Evolutionary conservation across 2,329 filamentous ascomycete species (phyloP).

Genomic region (Neonectria faginata): DNA sequence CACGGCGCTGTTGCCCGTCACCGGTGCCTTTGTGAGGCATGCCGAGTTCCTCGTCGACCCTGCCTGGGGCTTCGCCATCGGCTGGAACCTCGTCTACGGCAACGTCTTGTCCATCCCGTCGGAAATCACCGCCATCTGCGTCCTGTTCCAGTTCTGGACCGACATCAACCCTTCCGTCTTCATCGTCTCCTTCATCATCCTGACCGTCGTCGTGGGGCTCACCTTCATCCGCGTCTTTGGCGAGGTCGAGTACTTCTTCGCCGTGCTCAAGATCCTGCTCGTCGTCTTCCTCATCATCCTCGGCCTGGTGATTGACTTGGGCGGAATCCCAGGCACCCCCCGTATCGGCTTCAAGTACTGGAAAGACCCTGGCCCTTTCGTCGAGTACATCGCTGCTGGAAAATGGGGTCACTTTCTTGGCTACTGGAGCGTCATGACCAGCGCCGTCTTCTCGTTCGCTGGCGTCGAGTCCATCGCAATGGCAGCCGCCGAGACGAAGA

Average conservation of each 20-base stretch:
- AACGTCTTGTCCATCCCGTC: slow-evolving; percentile 63
- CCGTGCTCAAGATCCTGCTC: slow-evolving; percentile 62
- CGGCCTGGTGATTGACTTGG: slow-evolving; percentile 53
- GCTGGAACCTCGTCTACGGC: slow-evolving; percentile 65
- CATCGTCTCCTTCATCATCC: slow-evolving; percentile 43
- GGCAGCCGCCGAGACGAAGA: slow-evolving; percentile 69
- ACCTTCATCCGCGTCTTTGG: slow-evolving; percentile 65
- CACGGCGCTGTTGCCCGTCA: slow-evolving; percentile 58
- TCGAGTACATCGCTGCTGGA: slow-evolving; percentile 70
- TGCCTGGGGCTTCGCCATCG: slow-evolving; percentile 66
- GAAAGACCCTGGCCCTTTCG: slow-evolving; percentile 74
- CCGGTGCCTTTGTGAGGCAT: slow-evolving; percentile 62
- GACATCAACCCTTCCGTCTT: slow-evolving; percentile 46
- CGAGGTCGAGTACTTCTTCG: slow-evolving; percentile 65
- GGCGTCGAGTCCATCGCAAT: slow-evolving; percentile 74
- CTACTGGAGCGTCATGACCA: slow-evolving; percentile 71
- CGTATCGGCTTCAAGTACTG: slow-evolving; percentile 43
- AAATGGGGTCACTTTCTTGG: slow-evolving; percentile 74
- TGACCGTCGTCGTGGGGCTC: slow-evolving; percentile 42
- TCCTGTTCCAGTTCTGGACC: slow-evolving; percentile 55
- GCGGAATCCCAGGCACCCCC: slow-evolving; percentile 38
- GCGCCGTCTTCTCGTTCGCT: slow-evolving; percentile 76
- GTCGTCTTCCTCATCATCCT: slow-evolving; percentile 64
- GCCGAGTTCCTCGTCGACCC: slow-evolving; percentile 64
- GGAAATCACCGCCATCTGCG: slow-evolving; percentile 60